These are phyloP conservation scores for Drechslerella dactyloides DNA, from an alignment of 2,329 filamentous ascomycete genomes.

Conservation along the genomic window DNA sequence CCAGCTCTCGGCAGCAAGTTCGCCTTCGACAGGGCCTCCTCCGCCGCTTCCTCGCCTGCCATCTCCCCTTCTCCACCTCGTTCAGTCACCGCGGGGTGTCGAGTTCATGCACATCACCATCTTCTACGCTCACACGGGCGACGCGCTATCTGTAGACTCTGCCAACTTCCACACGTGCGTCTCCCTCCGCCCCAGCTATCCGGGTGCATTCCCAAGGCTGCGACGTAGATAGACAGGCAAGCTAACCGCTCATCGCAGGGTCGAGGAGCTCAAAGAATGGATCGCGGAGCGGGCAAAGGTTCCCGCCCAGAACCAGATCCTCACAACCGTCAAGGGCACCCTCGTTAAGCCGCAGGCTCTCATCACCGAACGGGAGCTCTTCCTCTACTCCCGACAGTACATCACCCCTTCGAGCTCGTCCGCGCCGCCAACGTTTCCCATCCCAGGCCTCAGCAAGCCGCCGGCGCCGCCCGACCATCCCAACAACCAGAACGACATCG, in stretches of 20 bases:
- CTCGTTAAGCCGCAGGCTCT: conserved; percentile 81
- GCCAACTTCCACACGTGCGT: conserved; percentile 53
- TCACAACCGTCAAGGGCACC: conserved; percentile 83
- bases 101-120: conserved; percentile 54
- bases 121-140: conserved; percentile 54
- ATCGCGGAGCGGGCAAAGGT: conserved; percentile 77
- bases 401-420: conserved; percentile 66
- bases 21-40: not conserved
- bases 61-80: not conserved
- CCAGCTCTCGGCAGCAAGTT: no score
- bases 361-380: conserved; percentile 86
- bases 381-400: conserved; percentile 84
- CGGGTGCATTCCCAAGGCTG: not conserved
- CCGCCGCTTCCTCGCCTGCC: not conserved
- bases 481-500: conserved; percentile 76
- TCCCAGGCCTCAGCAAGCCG: conserved; percentile 68
- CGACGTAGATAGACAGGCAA: not conserved
- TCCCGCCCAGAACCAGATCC: conserved; percentile 77
- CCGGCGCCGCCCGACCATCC: conserved; percentile 77
- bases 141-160: conserved; percentile 53
- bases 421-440: conserved; percentile 62
- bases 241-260: conserved; percentile 60
- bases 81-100: conserved; percentile 4
- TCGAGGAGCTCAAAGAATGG: conserved; percentile 85
- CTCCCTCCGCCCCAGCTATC: not conserved